Conservation (phyloP, 768 basidiomycete species). For the Trametes cubensis region DNA sequence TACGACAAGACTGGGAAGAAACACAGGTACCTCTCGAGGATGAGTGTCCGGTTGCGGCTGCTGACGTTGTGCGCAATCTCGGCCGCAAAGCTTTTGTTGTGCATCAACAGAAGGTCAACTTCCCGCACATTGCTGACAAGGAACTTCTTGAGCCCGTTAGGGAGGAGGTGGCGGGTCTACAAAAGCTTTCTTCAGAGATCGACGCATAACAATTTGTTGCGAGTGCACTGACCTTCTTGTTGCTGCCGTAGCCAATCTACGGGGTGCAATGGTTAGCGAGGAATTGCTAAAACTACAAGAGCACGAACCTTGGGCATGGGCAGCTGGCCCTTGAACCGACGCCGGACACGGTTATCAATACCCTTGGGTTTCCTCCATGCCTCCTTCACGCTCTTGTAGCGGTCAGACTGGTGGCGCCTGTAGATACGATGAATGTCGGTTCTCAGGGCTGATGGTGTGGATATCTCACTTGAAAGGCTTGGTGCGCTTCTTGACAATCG, state of each 20-base stretch:
- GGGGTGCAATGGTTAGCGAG: not conserved
- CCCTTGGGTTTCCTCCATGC: constrained; percentile 99
- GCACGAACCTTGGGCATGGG: constrained; percentile 91
- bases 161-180: constrained; percentile 92
- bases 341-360: constrained; percentile 98
- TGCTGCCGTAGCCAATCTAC: constrained; percentile 87
- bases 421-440: constrained; percentile 8
- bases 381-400: constrained; percentile 96
- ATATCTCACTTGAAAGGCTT: constrained; percentile 90
- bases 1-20: not conserved
- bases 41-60: constrained; percentile 90
- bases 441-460: not conserved
- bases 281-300: not conserved
- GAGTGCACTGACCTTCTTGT: constrained; percentile 59
- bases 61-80: constrained; percentile 97
- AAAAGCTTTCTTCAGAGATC: not conserved
- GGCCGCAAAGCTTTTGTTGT: constrained; percentile 94
- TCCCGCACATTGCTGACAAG: constrained; percentile 93
- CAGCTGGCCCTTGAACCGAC: constrained; percentile 92
- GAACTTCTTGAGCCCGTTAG: constrained; percentile 95
- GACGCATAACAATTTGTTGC: not conserved
- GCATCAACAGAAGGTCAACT: constrained; percentile 94
- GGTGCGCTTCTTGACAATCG: constrained; percentile 96
- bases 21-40: constrained; percentile 76
- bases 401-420: constrained; percentile 98